These are phyloP conservation scores for Microcyclosporella mali DNA, from an alignment of 2,329 filamentous ascomycete species.

Conservation along the genomic window DNA sequence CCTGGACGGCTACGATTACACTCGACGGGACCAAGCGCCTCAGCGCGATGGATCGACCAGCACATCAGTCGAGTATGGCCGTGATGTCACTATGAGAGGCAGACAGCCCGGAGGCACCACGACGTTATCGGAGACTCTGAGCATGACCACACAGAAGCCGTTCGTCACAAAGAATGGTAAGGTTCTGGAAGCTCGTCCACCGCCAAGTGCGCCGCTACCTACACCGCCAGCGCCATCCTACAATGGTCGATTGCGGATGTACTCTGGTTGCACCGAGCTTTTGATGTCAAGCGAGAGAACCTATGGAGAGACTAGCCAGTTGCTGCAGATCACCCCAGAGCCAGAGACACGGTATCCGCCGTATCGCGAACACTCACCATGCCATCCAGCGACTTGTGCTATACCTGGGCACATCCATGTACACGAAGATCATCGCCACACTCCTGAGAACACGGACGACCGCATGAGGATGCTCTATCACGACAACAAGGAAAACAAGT, in stretches of 20 bases:
- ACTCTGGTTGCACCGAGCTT: slow-evolving; percentile 20
- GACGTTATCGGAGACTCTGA: no score
- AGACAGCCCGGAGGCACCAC: background rate
- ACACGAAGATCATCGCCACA: background rate
- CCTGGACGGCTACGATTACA: slow-evolving; percentile 25
- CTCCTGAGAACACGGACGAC: no score
- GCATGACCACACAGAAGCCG: background rate
- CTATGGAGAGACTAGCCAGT: slow-evolving; percentile 27
- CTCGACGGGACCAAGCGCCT: slow-evolving; percentile 3
- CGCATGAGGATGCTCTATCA: background rate
- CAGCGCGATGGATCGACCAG: slow-evolving; percentile 1
- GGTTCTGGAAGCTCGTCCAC: background rate
- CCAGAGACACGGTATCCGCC: background rate
- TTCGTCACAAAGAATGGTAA: no score
- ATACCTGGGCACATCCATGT: slow-evolving; percentile 10
- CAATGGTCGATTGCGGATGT: slow-evolving; percentile 4
- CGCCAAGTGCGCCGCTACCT: slow-evolving; percentile 5
- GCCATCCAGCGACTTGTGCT: slow-evolving; percentile 1
- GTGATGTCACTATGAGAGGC: background rate
- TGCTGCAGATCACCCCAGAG: slow-evolving; percentile 22
- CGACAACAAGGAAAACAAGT: slow-evolving; percentile 18
- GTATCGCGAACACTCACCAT: no score
- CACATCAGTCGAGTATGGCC: slow-evolving; percentile 11
- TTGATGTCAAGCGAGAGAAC: slow-evolving; percentile 27
- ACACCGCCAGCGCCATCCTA: slow-evolving; percentile 15